Conservation (phyloP, 306 rosid genomes). For the Castanea crenata region DNA sequence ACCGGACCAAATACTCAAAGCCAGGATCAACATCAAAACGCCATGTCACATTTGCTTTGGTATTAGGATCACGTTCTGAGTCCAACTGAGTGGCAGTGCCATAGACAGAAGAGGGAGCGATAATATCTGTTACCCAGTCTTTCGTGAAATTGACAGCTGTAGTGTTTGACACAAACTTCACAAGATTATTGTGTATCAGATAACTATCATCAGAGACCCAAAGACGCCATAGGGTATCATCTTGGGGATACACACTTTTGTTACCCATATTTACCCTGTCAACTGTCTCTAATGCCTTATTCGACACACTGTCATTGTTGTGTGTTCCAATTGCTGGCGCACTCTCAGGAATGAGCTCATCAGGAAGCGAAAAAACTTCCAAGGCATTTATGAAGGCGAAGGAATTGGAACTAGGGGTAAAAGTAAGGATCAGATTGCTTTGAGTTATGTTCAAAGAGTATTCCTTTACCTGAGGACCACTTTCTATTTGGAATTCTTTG, state of each 20-base stretch:
- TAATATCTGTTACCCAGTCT: constrained; percentile 1
- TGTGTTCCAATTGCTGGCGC: constrained; percentile 27
- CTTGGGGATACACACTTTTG: constrained; percentile 29
- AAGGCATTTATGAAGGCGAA: constrained; percentile 68
- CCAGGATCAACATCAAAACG: constrained; percentile 47
- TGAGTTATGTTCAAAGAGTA: constrained; percentile 49
- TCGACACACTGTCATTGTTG: constrained; percentile 24
- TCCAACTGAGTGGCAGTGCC: constrained; percentile 47
- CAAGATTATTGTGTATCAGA: constrained; percentile 21
- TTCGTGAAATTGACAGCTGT: constrained; percentile 32
- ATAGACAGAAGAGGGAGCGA: constrained; percentile 54
- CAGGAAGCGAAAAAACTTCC: constrained; percentile 57
- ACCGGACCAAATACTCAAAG: constrained; percentile 62
- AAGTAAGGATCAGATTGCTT: constrained; percentile 40
- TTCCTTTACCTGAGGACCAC: constrained; percentile 36
- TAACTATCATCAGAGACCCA: constrained; percentile 53
- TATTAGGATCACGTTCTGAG: neutral
- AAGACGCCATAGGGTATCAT: constrained; percentile 51
- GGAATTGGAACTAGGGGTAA: constrained; percentile 50
- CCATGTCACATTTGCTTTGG: constrained; percentile 51
- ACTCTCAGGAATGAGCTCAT: constrained; percentile 39
- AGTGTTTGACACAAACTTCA: constrained; percentile 30
- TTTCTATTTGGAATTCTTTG: constrained; percentile 33
- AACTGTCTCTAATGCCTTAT: constrained; percentile 53
- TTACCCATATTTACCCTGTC: constrained; percentile 71